Evolutionary conservation across 768 basidiomycete species (phyloP), one percentile per base, ranked within the genome.

Genomic region (Nidula microcarpa): DNA sequence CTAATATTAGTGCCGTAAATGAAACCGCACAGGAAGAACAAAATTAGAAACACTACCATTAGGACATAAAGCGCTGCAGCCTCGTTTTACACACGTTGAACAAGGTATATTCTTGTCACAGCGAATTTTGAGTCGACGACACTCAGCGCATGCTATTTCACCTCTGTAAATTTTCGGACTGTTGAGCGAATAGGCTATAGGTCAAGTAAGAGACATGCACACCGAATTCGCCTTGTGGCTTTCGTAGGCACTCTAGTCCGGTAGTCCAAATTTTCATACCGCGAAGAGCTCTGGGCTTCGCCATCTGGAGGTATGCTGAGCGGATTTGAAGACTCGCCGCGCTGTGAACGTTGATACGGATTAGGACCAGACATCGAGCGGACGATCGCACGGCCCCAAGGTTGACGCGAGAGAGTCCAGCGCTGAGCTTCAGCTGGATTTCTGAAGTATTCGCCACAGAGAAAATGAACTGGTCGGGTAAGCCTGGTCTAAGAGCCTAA

Each of bases 51-150:
- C 11, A 67, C 23, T 55, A 77, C 81, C 77, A 57, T 81, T 82
- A 11, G 81, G 80, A 60, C 79, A 81, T 16, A 82, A 65, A 1
- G 73, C 72, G 36, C 62, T 66, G 58, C 80, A 81, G 7, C 80
- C 79, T 58, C 79, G 71, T 58, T 76, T 79, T 13, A 79, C 68
- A 53, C 79, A 81, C 35, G 81, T 78, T 13, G 77, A 72, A 53
- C 75, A 77, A 17, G 77, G 74, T 7, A 78, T 62, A 3, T 58
- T 68, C 50, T 62, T 69, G 59, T 72, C 71, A 51, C 72, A 74
- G 18, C 66, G 65, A 55, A 76, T 73, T 60, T 77, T 78, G 14
- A 78, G 63, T 51, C 75, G 62, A 16, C 74, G 68, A 55, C 77
- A 77, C 53, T 76, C 74, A 30, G 74, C 71, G 54, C 74, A 76